Evolutionary conservation across 2,329 filamentous ascomycete genomes (phyloP), one percentile per base, ranked within the genome.

Genomic region (Periconia digitata): DNA sequence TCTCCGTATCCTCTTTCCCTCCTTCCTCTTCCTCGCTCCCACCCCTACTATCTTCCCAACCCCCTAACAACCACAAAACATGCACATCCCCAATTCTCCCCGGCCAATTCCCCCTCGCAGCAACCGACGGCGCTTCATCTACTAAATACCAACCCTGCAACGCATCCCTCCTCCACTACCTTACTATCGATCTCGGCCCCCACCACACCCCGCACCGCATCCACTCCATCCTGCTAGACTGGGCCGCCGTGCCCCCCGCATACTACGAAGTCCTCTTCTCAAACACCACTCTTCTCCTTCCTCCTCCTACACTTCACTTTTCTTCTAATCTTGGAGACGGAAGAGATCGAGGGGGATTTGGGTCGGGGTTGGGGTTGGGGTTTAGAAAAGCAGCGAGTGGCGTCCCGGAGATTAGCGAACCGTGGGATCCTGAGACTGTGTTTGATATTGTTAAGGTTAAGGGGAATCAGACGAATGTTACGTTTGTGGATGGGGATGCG

Each of bases 31-130:
- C n/a, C n/a, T n/a, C n/a, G n/a, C 18, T 38, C 36, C 36, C 36
- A 3, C 7, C 36, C 6, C n/a, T n/a, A n/a, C n/a, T n/a, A n/a
- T n/a, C 24, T 27, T 27, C 24, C 24, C 24, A 7, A 27, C 13
- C 24, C 24, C 24, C 24, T 13, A 27, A 6, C 24, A 27, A 27
- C 24, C 24, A 27, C 24, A 72, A 23, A 15, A 21, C 0, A 65
- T 77, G 34, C 6, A 23, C 18, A 12, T 15, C 18, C 38, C 61
- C 66, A 2, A 82, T 78, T 59, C 71, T 78, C 21, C 80, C 84
- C 0, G 87, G 86, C 13, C 87, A 90, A 66, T 87, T 89, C 71
- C 85, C 86, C 1, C 74, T 86, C 44, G 77, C 80, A 0, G 85
- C 84, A 2, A 79, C 86, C 43, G 86, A 89, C 58, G 86, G 86